Evolutionary conservation across 2,329 filamentous ascomycete genomes (phyloP).

Genomic region (Lasiodiplodia theobromae): DNA sequence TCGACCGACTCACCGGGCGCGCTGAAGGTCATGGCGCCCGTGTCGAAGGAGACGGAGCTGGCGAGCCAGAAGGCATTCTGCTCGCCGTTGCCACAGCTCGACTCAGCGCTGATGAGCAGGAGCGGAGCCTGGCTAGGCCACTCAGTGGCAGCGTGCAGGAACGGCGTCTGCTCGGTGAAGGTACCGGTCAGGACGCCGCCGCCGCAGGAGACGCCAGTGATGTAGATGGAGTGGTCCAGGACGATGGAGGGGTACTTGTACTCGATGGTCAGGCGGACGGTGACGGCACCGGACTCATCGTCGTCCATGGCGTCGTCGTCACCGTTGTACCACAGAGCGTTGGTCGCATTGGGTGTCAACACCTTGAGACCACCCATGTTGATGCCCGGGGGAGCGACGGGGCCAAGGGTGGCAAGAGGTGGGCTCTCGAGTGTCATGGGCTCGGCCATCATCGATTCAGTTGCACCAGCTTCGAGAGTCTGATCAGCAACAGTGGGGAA

Average conservation of each 20-base stretch:
- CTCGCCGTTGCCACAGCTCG: constrained; percentile 27
- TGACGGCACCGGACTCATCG: constrained; percentile 15
- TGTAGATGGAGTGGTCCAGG: constrained; percentile 31
- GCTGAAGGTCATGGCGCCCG: constrained; percentile 20
- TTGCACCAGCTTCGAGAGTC: background rate
- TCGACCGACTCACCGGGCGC: constrained; percentile 26
- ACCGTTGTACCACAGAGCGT: constrained; percentile 19
- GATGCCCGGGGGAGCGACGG: constrained; percentile 11
- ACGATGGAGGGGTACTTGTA: constrained; percentile 31
- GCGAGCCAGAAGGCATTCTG: constrained; percentile 31
- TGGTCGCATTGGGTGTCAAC: background rate
- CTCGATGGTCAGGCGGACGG: constrained; percentile 17
- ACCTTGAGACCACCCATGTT: constrained; percentile 22
- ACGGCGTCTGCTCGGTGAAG: constrained; percentile 27
- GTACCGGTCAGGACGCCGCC: constrained; percentile 1
- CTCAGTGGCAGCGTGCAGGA: constrained; percentile 15
- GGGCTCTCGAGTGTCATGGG: constrained; percentile 6
- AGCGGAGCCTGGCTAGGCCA: constrained; percentile 26
- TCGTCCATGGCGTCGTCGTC: constrained; percentile 8
- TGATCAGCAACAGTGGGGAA: constrained; percentile 10
- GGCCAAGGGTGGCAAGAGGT: constrained; percentile 13
- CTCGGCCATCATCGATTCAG: constrained; percentile 3
- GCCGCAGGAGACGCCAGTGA: constrained; percentile 29
- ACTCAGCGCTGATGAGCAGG: constrained; percentile 30
- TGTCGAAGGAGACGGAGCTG: constrained; percentile 28